These are phyloP conservation scores for Epichloe bromicola DNA, from an alignment of 2,329 filamentous ascomycete species.

Conservation along the genomic window DNA sequence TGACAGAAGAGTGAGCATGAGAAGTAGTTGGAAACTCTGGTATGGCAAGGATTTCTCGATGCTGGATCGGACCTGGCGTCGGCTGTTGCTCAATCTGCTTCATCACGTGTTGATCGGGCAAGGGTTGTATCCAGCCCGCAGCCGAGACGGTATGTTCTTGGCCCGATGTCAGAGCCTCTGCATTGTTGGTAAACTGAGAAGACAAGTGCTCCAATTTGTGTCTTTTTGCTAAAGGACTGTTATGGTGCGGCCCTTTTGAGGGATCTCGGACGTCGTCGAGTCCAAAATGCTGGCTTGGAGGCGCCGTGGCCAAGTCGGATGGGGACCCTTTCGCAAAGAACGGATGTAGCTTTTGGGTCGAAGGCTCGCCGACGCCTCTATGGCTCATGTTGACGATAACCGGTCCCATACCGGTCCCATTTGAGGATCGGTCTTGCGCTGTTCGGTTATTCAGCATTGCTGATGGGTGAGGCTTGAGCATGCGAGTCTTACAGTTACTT, in stretches of 20 bases:
- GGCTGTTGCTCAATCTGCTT: background rate
- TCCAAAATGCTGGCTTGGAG: background rate
- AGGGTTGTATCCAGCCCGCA: background rate
- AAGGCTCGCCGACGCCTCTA: conserved; percentile 21
- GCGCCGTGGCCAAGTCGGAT: conserved; percentile 3
- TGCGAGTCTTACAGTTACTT: background rate
- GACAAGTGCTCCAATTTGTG: conserved; percentile 5
- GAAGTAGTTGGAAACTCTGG: background rate
- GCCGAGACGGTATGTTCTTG: background rate
- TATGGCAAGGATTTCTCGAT: background rate
- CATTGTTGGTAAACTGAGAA: conserved; percentile 4
- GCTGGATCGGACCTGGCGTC: background rate
- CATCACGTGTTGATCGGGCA: background rate
- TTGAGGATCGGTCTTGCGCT: background rate
- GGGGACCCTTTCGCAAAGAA: conserved; percentile 31
- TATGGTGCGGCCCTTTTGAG: background rate
- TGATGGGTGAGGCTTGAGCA: background rate
- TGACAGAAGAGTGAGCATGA: background rate
- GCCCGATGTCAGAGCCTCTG: background rate
- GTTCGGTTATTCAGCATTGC: background rate
- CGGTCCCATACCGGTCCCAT: conserved; percentile 37
- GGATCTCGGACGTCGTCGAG: background rate
- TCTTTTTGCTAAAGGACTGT: background rate
- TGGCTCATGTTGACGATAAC: conserved; percentile 32
- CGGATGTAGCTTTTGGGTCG: conserved; percentile 37